Conservation (phyloP, 2,329 filamentous ascomycete species). For the Domatiomyces globalis region DNA sequence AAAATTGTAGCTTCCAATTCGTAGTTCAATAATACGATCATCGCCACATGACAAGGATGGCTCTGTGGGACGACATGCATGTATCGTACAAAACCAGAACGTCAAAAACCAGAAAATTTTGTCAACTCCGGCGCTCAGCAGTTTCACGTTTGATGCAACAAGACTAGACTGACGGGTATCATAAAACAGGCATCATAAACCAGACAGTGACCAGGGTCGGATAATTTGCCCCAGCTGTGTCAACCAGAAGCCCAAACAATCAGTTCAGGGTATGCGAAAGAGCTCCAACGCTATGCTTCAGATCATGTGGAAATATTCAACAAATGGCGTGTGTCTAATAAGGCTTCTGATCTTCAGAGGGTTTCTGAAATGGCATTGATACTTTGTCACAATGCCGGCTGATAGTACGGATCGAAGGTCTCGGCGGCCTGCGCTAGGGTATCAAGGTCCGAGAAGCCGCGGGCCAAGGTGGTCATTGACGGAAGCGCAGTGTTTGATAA, state of each 20-base stretch:
- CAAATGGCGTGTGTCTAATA: too few relatives aligned
- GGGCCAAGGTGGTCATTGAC: constrained; percentile 11
- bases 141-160: background rate
- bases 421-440: constrained; percentile 18
- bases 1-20: too few relatives aligned
- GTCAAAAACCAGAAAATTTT: background rate
- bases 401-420: constrained; percentile 16
- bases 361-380: background rate
- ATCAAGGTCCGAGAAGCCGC: constrained; percentile 19
- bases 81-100: too few relatives aligned
- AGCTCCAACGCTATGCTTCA: background rate
- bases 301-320: background rate
- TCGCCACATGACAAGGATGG: too few relatives aligned
- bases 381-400: background rate
- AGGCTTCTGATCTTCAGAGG: too few relatives aligned
- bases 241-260: background rate
- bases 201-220: background rate
- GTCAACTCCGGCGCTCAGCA: background rate
- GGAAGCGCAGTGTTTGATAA: constrained; percentile 1
- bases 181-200: background rate
- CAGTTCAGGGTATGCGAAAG: background rate
- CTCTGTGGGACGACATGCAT: too few relatives aligned
- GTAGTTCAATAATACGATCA: too few relatives aligned
- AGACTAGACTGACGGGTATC: background rate
- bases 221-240: background rate